Evolutionary conservation across 1,284 basidiomycete species (phyloP), one percentile per base, ranked within the genome.

Genomic region (Erythrobasidium hasegawianum): DNA sequence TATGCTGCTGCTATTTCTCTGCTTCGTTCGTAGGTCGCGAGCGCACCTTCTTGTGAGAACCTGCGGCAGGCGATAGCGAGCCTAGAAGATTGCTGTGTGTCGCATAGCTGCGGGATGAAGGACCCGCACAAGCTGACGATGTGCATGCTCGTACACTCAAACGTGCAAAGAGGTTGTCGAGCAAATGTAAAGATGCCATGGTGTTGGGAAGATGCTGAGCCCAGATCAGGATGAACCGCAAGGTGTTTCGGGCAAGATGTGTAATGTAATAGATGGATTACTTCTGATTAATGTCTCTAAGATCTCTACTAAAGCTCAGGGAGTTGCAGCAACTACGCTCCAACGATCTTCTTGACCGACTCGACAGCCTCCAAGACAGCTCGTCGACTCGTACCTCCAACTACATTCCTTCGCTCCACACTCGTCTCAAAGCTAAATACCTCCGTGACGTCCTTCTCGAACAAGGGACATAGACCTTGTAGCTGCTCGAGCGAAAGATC

Each of bases 341-440:
- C 54, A 13, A 56, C n/a, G 14, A 50, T 27, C 16, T 53, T 47
- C 62, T 71, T 71, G 24, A 75, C 52, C 20, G 49, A 68, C 47
- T 72, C 70, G 45, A 95, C 85, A 79, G 98, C 95, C 72, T 92
- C 82, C 72, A 88, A 84, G 26, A 98, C 83, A 81, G 91, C 94
- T 72, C 83, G 83, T 69, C 84, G 83, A 74, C 89, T 91, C 1
- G 95, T 87, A 8, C 95, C 95, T 27, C 95, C 95, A 72, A 95
- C 91, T 0, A 94, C 88, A 76, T 90, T 84, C 71, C 94, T 82
- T 72, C 92, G 85, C 80, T 98, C 95, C n/a, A 97, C 94, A 72
- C 89, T 92, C 65, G 86, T 86, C 77, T 96, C 93, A 77, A 95
- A 97, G 79, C 95, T 84, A 75, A 96, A 97, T 38, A 97, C 86